Evolutionary conservation across 306 rosid genomes (phyloP).

Genomic region (Vigna unguiculata): DNA sequence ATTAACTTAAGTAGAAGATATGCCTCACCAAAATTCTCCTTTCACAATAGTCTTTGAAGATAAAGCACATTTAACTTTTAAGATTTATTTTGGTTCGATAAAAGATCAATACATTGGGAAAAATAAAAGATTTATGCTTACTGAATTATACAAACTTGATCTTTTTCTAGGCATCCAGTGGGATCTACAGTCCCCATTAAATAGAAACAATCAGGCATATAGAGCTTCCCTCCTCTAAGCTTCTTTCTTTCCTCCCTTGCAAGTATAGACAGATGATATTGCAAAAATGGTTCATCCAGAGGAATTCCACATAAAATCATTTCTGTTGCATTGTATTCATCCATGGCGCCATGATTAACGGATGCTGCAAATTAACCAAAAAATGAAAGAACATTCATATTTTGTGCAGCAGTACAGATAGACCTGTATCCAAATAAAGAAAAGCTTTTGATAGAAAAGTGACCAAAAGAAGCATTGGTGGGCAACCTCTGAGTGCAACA

Average conservation of each 20-base stretch:
- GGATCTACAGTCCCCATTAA: conserved; percentile 93
- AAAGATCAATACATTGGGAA: conserved; percentile 15
- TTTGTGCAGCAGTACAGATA: conserved; percentile 20
- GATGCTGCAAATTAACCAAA: conserved; percentile 57
- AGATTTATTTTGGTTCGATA: not conserved
- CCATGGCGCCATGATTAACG: conserved; percentile 58
- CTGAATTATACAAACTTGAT: conserved; percentile 82
- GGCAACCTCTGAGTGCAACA: conserved; percentile 68
- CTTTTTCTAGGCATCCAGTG: conserved; percentile 54
- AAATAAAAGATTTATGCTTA: conserved; percentile 50
- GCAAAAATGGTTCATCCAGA: conserved; percentile 77
- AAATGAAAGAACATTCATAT: not conserved
- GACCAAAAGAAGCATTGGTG: not conserved
- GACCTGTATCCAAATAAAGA: conserved; percentile 11
- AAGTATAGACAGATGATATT: conserved; percentile 51
- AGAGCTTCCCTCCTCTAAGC: conserved; percentile 63
- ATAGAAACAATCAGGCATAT: conserved; percentile 61
- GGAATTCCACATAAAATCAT: conserved; percentile 81
- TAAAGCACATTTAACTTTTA: conserved; percentile 4
- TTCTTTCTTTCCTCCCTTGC: conserved; percentile 52
- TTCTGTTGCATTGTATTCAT: conserved; percentile 56
- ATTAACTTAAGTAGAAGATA: not conserved
- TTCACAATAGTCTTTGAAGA: not conserved
- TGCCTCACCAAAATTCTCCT: not conserved
- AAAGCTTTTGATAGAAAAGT: not conserved